Conservation (phyloP, 176 grass and related monocot genomes). For the Rhynchospora tenuis region DNA sequence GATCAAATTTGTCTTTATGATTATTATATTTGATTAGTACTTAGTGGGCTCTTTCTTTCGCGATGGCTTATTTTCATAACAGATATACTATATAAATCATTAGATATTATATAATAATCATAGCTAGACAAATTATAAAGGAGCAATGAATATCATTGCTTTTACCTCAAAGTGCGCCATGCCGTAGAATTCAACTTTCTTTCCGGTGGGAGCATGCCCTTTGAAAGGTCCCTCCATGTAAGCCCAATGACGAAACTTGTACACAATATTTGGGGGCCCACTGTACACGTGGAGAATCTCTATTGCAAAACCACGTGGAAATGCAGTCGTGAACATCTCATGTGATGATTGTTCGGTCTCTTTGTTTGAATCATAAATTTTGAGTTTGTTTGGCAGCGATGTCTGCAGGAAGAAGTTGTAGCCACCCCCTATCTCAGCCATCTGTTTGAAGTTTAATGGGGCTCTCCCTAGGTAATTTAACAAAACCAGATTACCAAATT, state of each 20-base stretch:
- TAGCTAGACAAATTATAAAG: background rate
- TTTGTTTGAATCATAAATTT: constrained; percentile 18
- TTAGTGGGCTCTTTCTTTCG: background rate
- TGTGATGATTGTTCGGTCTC: constrained; percentile 27
- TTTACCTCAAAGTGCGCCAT: constrained; percentile 33
- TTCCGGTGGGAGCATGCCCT: constrained; percentile 30
- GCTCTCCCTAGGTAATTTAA: background rate
- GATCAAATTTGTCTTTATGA: background rate
- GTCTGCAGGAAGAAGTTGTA: constrained; percentile 34
- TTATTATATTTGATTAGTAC: background rate
- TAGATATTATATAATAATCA: background rate
- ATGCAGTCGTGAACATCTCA: constrained; percentile 11
- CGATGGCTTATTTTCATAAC: background rate
- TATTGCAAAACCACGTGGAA: constrained; percentile 32
- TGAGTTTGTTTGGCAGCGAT: constrained; percentile 21
- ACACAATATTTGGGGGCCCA: constrained; percentile 28
- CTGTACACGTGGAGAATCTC: constrained; percentile 37
- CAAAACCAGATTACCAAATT: background rate
- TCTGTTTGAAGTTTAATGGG: constrained; percentile 17
- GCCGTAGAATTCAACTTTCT: constrained; percentile 34
- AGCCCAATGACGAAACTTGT: constrained; percentile 39
- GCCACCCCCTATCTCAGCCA: constrained; percentile 10
- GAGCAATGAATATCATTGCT: background rate
- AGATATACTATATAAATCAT: background rate
- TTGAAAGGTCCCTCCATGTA: constrained; percentile 40